Evolutionary conservation across 106 monocot species (phyloP).

Genomic region (Narthecium ossifragum): DNA sequence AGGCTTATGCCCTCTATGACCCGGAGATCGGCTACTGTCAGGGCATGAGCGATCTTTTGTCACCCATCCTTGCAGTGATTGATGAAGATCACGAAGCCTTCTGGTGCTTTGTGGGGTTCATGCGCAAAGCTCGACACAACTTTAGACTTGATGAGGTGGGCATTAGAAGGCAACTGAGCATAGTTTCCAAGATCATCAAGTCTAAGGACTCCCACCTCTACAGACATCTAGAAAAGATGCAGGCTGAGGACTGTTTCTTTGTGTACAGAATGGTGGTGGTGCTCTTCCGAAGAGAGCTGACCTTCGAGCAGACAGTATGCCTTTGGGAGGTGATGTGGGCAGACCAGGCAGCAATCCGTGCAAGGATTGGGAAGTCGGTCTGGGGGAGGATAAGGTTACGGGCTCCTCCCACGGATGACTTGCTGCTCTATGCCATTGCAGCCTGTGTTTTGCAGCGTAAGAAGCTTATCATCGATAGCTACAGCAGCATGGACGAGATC

Average conservation of each 20-base stretch:
- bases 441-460: constrained; percentile 76
- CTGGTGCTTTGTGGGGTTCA: constrained; percentile 94
- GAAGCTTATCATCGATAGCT: constrained; percentile 79
- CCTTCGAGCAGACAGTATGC: constrained; percentile 74
- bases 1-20: constrained; percentile 77
- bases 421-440: constrained; percentile 84
- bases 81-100: constrained; percentile 77
- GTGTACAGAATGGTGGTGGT: constrained; percentile 96
- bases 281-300: constrained; percentile 72
- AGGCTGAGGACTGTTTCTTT: constrained; percentile 89
- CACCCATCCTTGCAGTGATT: constrained; percentile 68
- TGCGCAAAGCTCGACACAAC: constrained; percentile 84
- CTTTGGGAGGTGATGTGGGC: constrained; percentile 98
- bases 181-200: constrained; percentile 72
- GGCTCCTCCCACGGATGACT: constrained; percentile 64
- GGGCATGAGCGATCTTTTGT: constrained; percentile 88
- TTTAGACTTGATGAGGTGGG: constrained; percentile 93
- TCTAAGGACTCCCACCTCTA: constrained; percentile 66
- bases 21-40: constrained; percentile 92
- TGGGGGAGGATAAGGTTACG: constrained; percentile 58
- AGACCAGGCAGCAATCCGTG: constrained; percentile 78
- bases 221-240: constrained; percentile 68
- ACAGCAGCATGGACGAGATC: constrained; percentile 83
- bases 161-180: constrained; percentile 60
- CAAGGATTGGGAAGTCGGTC: constrained; percentile 50